Percentiles rank a stretch among this genome's conserved stretches.
phyloP scores from a whole-genome alignment of 768 basidiomycete species.

The Porpolomopsis calyptriformis region DNA sequence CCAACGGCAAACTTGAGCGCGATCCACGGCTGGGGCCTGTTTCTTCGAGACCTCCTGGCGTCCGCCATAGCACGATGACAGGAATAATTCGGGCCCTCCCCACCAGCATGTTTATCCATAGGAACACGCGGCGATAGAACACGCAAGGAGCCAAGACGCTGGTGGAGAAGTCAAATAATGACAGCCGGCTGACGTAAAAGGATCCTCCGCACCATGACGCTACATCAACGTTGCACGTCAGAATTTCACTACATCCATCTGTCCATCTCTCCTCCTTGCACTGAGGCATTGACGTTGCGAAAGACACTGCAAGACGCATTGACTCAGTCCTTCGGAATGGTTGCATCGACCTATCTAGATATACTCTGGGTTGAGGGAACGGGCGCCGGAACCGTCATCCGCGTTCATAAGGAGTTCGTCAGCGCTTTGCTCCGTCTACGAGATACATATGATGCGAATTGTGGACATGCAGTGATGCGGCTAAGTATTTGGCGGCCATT shows the following conservation, averaged over 20 bases:
- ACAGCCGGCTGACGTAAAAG: neutral
- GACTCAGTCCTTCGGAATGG: slow-evolving; percentile 43
- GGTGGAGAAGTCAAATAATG: neutral
- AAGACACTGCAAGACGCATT: slow-evolving; percentile 48
- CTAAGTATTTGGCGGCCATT: slow-evolving; percentile 25
- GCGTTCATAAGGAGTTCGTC: slow-evolving; percentile 31
- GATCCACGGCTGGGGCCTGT: slow-evolving; percentile 62
- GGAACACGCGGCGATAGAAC: neutral
- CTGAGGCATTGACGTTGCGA: slow-evolving; percentile 37
- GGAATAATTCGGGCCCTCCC: slow-evolving; percentile 9
- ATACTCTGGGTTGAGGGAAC: slow-evolving; percentile 41
- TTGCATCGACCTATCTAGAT: slow-evolving; percentile 45
- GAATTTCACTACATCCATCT: slow-evolving; percentile 39
- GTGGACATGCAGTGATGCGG: slow-evolving; percentile 21
- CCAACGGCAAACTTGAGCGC: slow-evolving; percentile 57
- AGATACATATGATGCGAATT: neutral
- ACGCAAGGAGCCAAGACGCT: neutral
- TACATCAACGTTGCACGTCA: neutral
- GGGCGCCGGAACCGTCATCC: slow-evolving; percentile 31
- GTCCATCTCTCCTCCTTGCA: slow-evolving; percentile 26
- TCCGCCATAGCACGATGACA: slow-evolving; percentile 48
- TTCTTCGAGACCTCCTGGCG: slow-evolving; percentile 31
- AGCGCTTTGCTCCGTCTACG: neutral
- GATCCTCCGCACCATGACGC: neutral
- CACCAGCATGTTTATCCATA: neutral